phyloP scores from a whole-genome alignment of 345 rosid genomes.

The Salix suchowensis region DNA sequence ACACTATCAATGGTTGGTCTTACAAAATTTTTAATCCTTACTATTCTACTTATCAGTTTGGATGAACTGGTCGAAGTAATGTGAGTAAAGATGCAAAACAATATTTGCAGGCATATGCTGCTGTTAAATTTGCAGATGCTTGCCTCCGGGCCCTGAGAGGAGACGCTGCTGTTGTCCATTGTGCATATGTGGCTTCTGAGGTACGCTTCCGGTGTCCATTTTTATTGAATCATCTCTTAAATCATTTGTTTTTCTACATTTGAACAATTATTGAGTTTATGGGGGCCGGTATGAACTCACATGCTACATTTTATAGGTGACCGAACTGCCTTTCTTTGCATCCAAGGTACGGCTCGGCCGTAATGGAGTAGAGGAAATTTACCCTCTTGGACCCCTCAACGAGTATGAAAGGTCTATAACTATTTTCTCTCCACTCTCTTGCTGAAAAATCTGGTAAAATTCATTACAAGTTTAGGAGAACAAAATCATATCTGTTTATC shows the following conservation, averaged over 20 bases:
- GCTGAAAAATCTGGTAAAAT: background rate
- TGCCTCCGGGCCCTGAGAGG: slow-evolving; percentile 85
- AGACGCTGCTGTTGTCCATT: slow-evolving; percentile 60
- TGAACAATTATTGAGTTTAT: background rate
- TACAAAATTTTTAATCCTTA: background rate
- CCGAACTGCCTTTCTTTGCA: slow-evolving; percentile 95
- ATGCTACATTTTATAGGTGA: slow-evolving; percentile 44
- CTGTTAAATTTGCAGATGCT: slow-evolving; percentile 95
- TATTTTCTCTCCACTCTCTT: background rate
- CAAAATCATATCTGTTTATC: background rate
- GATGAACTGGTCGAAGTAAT: background rate
- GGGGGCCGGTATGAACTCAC: background rate
- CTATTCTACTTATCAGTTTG: background rate
- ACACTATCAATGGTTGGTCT: slow-evolving; percentile 83
- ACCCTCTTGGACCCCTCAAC: slow-evolving; percentile 72
- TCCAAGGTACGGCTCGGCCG: slow-evolving; percentile 80
- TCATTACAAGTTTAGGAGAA: background rate
- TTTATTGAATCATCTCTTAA: background rate
- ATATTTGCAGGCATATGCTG: slow-evolving; percentile 80
- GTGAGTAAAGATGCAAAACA: background rate
- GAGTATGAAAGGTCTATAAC: slow-evolving; percentile 69
- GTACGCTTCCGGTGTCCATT: slow-evolving; percentile 24
- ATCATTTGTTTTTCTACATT: background rate
- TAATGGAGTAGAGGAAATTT: slow-evolving; percentile 67
- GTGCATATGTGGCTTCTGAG: slow-evolving; percentile 82